Conservation (phyloP, 1,284 basidiomycete species). For the Ceratobasidium papillatum region DNA sequence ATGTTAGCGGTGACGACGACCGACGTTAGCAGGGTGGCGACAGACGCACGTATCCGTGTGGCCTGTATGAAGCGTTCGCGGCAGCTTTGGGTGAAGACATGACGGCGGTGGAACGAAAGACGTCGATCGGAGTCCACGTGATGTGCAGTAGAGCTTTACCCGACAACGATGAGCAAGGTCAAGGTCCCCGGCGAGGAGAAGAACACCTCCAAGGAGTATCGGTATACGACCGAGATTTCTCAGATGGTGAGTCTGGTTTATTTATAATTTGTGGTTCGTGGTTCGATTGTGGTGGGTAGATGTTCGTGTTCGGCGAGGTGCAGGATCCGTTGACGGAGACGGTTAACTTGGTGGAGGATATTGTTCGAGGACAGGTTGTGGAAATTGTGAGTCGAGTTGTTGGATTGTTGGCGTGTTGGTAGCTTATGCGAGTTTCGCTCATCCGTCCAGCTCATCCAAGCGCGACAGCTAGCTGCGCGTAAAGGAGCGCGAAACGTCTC, state of each 20-base stretch:
- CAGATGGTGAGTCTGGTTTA: conserved; percentile 67
- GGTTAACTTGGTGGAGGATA: conserved; percentile 92
- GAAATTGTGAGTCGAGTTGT: conserved; percentile 73
- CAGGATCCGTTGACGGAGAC: conserved; percentile 90
- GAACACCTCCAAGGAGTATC: conserved; percentile 61
- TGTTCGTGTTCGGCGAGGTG: conserved; percentile 97
- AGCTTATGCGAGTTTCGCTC: neutral
- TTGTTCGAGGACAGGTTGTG: conserved; percentile 91
- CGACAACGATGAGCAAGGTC: conserved; percentile 45
- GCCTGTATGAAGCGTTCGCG: conserved; percentile 43
- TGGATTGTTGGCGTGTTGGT: neutral
- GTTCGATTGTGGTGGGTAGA: conserved; percentile 59
- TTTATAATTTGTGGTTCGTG: neutral
- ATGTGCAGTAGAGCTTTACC: conserved; percentile 24
- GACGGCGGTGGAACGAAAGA: neutral
- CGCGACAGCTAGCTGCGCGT: conserved; percentile 81
- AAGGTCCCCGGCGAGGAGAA: conserved; percentile 38
- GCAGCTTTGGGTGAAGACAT: conserved; percentile 39
- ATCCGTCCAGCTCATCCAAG: conserved; percentile 85
- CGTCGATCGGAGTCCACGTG: conserved; percentile 27
- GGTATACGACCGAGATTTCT: conserved; percentile 81
- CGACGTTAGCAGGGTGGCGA: neutral
- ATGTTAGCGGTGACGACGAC: neutral
- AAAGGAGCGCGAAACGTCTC: conserved; percentile 86
- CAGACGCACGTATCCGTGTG: conserved; percentile 44